Conservation (phyloP, 75 land plant species). For the Sequoiadendron giganteum region DNA sequence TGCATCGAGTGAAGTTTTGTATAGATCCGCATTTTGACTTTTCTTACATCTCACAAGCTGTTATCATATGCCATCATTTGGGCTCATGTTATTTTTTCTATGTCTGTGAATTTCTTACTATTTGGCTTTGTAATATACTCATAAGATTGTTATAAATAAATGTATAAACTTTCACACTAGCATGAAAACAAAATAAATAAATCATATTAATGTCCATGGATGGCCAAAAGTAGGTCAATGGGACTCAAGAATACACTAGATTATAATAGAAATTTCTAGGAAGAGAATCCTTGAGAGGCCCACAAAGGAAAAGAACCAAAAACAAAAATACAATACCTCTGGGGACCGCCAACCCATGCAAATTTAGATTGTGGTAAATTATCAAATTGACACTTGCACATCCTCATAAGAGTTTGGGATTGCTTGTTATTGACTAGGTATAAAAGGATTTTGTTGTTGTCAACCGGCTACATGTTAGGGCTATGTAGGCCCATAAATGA, state of each 20-base stretch:
- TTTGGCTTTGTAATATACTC: neutral
- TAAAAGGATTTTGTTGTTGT: neutral
- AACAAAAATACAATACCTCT: neutral
- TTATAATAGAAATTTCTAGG: too few relatives aligned
- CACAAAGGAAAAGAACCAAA: too few relatives aligned
- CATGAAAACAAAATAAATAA: neutral
- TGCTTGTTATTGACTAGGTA: neutral
- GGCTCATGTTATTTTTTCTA: neutral
- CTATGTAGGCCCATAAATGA: too few relatives aligned
- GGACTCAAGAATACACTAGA: too few relatives aligned
- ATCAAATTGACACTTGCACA: neutral
- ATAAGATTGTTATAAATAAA: neutral
- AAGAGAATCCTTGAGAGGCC: too few relatives aligned
- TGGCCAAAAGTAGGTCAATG: too few relatives aligned
- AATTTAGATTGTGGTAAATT: neutral
- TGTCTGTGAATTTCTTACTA: neutral
- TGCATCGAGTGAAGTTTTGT: neutral
- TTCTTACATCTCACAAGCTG: neutral
- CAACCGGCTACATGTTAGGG: neutral
- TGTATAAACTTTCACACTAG: neutral
- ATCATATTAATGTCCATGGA: too few relatives aligned
- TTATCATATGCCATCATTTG: neutral
- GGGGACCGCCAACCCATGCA: neutral
- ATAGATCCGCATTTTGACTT: neutral
- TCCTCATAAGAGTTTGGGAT: neutral